A percentile compares a stretch with the other conserved stretches of the same genome.
These are phyloP conservation scores for Aphanoascus verrucosus DNA, from an alignment of 2,329 filamentous ascomycete genomes.

Conservation along the genomic window DNA sequence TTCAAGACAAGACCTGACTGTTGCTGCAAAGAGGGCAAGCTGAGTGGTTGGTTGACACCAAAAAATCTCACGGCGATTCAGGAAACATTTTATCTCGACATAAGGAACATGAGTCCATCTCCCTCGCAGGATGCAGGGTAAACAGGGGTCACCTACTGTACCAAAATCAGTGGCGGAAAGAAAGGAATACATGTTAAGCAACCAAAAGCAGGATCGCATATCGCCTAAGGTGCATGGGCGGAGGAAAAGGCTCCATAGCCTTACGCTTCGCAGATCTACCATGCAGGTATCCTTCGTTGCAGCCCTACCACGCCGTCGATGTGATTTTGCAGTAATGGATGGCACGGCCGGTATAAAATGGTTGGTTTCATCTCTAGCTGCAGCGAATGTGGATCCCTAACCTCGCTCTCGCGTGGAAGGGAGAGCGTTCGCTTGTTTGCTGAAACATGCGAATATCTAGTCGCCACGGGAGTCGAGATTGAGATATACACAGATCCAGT, in stretches of 20 bases:
- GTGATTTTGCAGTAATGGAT: neutral
- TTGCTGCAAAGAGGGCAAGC: too few relatives aligned
- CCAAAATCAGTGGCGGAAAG: neutral
- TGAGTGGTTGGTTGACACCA: too few relatives aligned
- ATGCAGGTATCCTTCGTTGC: constrained; percentile 1
- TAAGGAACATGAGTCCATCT: too few relatives aligned
- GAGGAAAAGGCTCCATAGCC: neutral
- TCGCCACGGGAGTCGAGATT: neutral
- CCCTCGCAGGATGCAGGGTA: neutral
- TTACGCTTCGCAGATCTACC: neutral
- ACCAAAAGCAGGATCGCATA: neutral
- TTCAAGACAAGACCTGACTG: too few relatives aligned
- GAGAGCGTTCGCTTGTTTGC: neutral
- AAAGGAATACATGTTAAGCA: neutral
- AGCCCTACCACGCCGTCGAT: too few relatives aligned
- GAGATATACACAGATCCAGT: neutral
- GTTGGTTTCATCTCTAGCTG: neutral
- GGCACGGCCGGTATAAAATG: neutral
- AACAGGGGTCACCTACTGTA: neutral
- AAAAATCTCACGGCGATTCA: too few relatives aligned
- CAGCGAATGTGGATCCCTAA: neutral
- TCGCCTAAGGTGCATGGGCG: too few relatives aligned
- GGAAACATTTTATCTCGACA: too few relatives aligned
- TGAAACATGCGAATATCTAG: neutral
- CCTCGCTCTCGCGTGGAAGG: neutral